These are phyloP conservation scores for Calocybe indica DNA, from an alignment of 768 basidiomycete genomes.

Conservation along the genomic window DNA sequence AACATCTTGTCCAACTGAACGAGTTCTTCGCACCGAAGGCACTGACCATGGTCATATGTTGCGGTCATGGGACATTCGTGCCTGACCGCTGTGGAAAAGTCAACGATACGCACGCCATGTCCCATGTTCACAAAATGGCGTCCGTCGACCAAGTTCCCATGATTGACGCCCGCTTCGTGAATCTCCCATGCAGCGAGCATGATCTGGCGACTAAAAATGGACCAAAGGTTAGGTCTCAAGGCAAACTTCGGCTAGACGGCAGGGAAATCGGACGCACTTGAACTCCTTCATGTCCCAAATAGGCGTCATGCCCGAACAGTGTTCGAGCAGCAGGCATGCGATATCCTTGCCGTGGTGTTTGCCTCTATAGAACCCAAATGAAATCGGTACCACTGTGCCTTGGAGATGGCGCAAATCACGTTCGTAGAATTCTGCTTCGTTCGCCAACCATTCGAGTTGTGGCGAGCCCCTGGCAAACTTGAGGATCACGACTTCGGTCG, in stretches of 20 bases:
- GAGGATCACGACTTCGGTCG: conserved; percentile 17
- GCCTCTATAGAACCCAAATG: conserved; percentile 29
- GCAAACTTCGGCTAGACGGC: neutral
- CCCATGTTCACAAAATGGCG: conserved; percentile 25
- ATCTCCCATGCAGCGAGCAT: conserved; percentile 26
- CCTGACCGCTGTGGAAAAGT: conserved; percentile 24
- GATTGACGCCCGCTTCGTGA: conserved; percentile 29
- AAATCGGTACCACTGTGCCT: conserved; percentile 30
- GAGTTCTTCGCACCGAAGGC: conserved; percentile 11
- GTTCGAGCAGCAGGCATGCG: conserved; percentile 32
- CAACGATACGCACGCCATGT: conserved; percentile 27
- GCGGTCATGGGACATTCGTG: conserved; percentile 20
- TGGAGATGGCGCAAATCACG: conserved; percentile 26
- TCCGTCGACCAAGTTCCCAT: conserved; percentile 24
- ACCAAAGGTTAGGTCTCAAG: neutral
- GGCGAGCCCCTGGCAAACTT: conserved; percentile 25
- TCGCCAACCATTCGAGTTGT: conserved; percentile 17
- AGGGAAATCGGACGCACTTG: conserved; percentile 13
- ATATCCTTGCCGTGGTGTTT: conserved; percentile 18
- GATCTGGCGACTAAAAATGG: conserved; percentile 19
- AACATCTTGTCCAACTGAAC: conserved; percentile 13
- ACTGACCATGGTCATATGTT: conserved; percentile 4
- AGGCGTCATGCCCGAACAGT: conserved; percentile 18
- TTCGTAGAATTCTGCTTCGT: conserved; percentile 29
- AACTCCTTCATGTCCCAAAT: conserved; percentile 9